Base-by-base conservation (phyloP, 2,329 filamentous ascomycete genomes). In the Teratosphaeriaceae sp. region DNA sequence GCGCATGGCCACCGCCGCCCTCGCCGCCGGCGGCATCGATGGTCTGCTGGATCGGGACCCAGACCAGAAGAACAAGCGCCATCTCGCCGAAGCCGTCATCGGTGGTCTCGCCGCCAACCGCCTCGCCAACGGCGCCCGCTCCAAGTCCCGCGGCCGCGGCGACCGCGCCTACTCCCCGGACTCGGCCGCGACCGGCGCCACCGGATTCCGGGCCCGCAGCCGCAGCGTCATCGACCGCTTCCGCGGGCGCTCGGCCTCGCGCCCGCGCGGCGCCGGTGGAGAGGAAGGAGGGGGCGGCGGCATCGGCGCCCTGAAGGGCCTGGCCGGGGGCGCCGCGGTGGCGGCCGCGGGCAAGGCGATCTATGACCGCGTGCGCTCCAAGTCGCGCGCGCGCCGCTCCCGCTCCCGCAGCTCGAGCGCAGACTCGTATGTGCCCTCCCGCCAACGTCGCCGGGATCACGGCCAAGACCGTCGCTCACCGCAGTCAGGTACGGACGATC, bases 101-200 rank as follows among this genome's bases (percentile, higher is more conserved):
- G 89, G 88, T 58, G 90, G 90, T 64, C 76, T 96, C 35, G 79
- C 90, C 23, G 85, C 87, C 34, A 94, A 88, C 66, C 84, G 86
- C 42, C 70, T 95, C 48, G 78, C 94, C 62, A 89, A 95, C 59
- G 89, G 89, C 16, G 79, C 84, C 73, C 67, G 78, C 72, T 63
- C 78, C 76, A 59, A 84, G 79, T 61, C 80, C 73, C 58, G 79
- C 73, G 69, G 81, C 76, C 64, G 62, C 39, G 15, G 31, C 31
- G 60, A 65, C 22, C 66, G 60, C 48, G 62, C 53, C 33, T 57
- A 65, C 33, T 65, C 63, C 30, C 64, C 62, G 3, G 69, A 69
- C 26, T 49, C 50, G 43, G 48, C 49, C 13, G 44, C 51, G n/a
- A 56, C 44, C n/a, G 52, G 48, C n/a, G 56, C 44, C 15, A 51